Conservation (phyloP, 2,329 filamentous ascomycete genomes). For the Lachnellula cervina region DNA sequence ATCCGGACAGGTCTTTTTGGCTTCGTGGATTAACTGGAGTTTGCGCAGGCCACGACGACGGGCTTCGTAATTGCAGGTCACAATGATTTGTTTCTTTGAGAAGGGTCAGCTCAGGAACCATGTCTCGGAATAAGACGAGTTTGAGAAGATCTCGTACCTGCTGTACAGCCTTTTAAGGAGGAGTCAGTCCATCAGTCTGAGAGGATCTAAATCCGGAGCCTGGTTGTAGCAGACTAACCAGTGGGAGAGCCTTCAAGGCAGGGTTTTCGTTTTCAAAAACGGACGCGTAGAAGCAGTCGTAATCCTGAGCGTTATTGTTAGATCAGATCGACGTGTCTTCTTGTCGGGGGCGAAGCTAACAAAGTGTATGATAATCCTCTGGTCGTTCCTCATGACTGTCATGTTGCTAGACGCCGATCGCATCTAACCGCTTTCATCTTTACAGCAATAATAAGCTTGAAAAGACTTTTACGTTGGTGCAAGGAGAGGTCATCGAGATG, state of each 20-base stretch:
- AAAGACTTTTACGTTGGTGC: background rate
- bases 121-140: background rate
- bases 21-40: slow-evolving; percentile 79
- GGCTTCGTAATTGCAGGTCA: slow-evolving; percentile 92
- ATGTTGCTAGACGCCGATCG: background rate
- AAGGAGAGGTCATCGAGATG: background rate
- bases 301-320: slow-evolving; percentile 48
- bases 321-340: slow-evolving; percentile 7
- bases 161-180: slow-evolving; percentile 27
- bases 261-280: slow-evolving; percentile 77
- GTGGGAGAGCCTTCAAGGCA: slow-evolving; percentile 62
- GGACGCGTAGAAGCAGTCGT: slow-evolving; percentile 92
- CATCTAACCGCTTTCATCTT: background rate
- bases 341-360: slow-evolving; percentile 38
- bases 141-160: slow-evolving; percentile 20
- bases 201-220: background rate
- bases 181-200: slow-evolving; percentile 5
- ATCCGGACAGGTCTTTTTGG: slow-evolving; percentile 74
- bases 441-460: background rate
- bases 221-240: slow-evolving; percentile 57
- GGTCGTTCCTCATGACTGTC: slow-evolving; percentile 45
- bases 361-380: slow-evolving; percentile 75
- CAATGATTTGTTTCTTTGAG: slow-evolving; percentile 83
- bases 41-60: slow-evolving; percentile 70
- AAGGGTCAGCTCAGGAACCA: background rate